These are phyloP conservation scores for Mycena leptocephala DNA, from an alignment of 768 basidiomycete genomes.

Conservation along the genomic window DNA sequence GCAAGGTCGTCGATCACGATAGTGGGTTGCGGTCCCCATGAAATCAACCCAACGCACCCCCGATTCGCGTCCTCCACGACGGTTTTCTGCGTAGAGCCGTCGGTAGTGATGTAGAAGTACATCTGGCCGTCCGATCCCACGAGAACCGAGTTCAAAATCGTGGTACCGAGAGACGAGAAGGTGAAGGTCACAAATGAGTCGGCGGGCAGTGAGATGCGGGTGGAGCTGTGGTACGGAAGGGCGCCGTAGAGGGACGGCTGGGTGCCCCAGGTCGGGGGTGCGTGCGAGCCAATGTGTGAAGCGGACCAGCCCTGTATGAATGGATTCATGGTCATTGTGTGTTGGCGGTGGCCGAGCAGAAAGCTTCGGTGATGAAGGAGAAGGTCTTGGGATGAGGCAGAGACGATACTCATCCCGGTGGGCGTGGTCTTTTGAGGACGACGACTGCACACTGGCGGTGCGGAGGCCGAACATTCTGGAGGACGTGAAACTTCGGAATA, in stretches of 20 bases:
- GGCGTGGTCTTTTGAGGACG: neutral
- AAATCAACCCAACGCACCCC: neutral
- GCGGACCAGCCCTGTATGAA: neutral
- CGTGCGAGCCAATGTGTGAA: neutral
- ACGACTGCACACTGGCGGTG: neutral
- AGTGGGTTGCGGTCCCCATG: neutral
- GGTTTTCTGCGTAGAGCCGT: neutral
- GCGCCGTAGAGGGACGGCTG: neutral
- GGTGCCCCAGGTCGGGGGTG: neutral
- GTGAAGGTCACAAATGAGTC: neutral
- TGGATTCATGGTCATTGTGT: neutral
- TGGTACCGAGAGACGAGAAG: neutral
- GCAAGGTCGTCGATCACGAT: slow-evolving; percentile 5
- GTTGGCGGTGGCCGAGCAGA: neutral
- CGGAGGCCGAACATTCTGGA: neutral
- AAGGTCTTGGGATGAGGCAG: neutral
- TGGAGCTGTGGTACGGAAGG: neutral
- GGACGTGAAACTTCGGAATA: neutral
- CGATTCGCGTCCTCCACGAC: neutral
- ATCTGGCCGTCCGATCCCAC: neutral
- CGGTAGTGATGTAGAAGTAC: slow-evolving; percentile 10
- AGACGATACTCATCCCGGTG: neutral
- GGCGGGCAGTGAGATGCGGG: neutral
- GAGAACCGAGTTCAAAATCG: neutral
- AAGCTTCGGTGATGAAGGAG: neutral